phyloP scores from a whole-genome alignment of 768 basidiomycete genomes.

The Psilocybe sp. region DNA sequence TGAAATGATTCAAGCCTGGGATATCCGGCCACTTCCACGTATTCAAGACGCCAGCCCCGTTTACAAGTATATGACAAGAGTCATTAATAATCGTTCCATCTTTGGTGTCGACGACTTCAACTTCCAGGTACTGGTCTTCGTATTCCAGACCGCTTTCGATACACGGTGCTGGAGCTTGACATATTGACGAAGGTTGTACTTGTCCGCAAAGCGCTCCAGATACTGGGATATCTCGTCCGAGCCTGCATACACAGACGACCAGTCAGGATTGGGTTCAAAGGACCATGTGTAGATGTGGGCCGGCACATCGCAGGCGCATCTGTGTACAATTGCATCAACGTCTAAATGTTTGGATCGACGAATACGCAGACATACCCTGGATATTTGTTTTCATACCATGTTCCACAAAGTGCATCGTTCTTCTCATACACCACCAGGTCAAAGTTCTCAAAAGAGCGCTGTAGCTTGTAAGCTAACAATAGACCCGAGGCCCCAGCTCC shows the following conservation, averaged over 20 bases:
- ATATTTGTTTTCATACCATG: slow-evolving; percentile 35
- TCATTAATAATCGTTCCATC: slow-evolving; percentile 17
- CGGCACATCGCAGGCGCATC: slow-evolving; percentile 30
- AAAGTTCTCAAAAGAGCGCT: slow-evolving; percentile 31
- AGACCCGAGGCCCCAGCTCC: slow-evolving; percentile 35
- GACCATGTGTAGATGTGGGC: slow-evolving; percentile 28
- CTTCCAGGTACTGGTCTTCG: slow-evolving; percentile 19
- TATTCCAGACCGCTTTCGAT: slow-evolving; percentile 25
- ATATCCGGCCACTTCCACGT: slow-evolving; percentile 34
- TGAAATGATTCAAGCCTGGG: slow-evolving; percentile 15
- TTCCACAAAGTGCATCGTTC: slow-evolving; percentile 27
- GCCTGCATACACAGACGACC: slow-evolving; percentile 27
- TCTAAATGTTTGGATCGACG: background rate
- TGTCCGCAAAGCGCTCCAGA: slow-evolving; percentile 23
- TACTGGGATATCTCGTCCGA: slow-evolving; percentile 26
- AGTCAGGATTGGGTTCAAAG: slow-evolving; percentile 27
- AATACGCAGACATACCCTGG: slow-evolving; percentile 22
- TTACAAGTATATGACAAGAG: slow-evolving; percentile 29
- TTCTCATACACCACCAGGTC: slow-evolving; percentile 32
- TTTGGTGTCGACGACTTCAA: slow-evolving; percentile 20
- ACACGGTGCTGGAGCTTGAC: slow-evolving; percentile 26
- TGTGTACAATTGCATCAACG: background rate
- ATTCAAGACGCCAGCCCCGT: slow-evolving; percentile 32
- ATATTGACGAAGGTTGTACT: slow-evolving; percentile 28
- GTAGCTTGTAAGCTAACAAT: slow-evolving; percentile 28